Conservation (phyloP, 768 basidiomycete species). For the Panus rudis region DNA sequence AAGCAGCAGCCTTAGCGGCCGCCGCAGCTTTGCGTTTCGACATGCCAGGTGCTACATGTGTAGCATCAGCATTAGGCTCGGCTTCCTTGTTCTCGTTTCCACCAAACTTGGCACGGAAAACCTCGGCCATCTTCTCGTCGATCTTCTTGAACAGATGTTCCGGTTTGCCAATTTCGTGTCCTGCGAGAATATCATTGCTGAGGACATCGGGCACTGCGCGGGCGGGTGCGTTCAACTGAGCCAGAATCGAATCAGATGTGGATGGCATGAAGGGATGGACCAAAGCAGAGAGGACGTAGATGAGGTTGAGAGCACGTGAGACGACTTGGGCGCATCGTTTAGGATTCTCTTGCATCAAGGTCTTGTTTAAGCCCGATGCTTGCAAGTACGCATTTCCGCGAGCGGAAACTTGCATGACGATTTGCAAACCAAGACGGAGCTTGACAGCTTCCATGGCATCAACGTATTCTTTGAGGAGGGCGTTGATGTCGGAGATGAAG, state of each 20-base stretch:
- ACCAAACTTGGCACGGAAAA: conserved; percentile 75
- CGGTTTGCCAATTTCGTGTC: conserved; percentile 80
- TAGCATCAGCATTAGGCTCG: conserved; percentile 33
- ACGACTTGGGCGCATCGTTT: conserved; percentile 86
- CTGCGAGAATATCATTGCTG: conserved; percentile 76
- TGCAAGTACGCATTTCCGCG: conserved; percentile 95
- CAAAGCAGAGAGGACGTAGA: conserved; percentile 81
- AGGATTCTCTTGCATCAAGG: conserved; percentile 75
- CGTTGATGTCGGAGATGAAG: conserved; percentile 78
- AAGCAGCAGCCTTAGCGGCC: conserved; percentile 38
- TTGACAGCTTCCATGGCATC: conserved; percentile 90
- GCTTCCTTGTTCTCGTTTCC: conserved; percentile 43
- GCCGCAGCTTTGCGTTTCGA: conserved; percentile 44
- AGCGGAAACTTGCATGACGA: conserved; percentile 82
- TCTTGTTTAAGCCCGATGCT: conserved; percentile 84
- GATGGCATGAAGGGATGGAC: conserved; percentile 96
- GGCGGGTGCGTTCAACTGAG: conserved; percentile 84
- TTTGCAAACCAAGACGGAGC: conserved; percentile 80
- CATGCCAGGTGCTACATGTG: conserved; percentile 42
- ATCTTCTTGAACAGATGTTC: conserved; percentile 92
- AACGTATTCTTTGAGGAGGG: conserved; percentile 69
- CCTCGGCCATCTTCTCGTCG: conserved; percentile 81
- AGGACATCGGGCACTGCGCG: conserved; percentile 70
- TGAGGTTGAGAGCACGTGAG: conserved; percentile 84
- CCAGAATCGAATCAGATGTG: conserved; percentile 72